phyloP scores from a whole-genome alignment of 768 basidiomycete genomes.

The Lactifluus echinatus region DNA sequence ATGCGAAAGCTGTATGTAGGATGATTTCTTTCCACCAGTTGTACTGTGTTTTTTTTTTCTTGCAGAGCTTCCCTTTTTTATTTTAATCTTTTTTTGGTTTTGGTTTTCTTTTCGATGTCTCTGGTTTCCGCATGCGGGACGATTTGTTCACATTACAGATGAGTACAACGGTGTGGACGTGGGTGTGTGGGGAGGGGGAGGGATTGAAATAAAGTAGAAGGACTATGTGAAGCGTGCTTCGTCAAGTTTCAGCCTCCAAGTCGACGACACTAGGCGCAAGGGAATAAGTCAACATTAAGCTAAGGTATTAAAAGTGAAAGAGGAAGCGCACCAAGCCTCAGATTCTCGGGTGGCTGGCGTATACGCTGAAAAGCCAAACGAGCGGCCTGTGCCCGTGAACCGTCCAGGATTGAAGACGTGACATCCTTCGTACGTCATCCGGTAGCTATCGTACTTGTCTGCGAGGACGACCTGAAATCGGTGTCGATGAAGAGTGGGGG shows the following conservation, averaged over 20 bases:
- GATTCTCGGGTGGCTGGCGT: conserved; percentile 79
- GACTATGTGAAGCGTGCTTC: neutral
- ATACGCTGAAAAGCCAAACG: conserved; percentile 85
- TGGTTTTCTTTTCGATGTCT: neutral
- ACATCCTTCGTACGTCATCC: conserved; percentile 94
- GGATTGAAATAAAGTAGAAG: neutral
- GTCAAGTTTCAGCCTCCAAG: conserved; percentile 13
- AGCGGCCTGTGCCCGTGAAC: conserved; percentile 73
- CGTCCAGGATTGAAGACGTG: conserved; percentile 98
- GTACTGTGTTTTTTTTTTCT: neutral
- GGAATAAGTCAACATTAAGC: neutral
- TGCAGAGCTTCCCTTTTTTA: neutral
- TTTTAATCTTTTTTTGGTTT: neutral
- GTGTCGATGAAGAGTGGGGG: neutral
- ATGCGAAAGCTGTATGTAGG: neutral
- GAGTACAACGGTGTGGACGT: neutral
- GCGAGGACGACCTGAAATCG: conserved; percentile 74
- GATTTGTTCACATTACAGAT: conserved; percentile 2
- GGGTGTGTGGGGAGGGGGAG: neutral
- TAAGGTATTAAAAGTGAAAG: neutral
- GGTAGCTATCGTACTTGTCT: conserved; percentile 93
- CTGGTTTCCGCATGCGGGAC: neutral
- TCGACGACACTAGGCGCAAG: conserved; percentile 10
- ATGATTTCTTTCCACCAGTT: conserved; percentile 4
- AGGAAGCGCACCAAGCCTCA: conserved; percentile 61